Conservation (phyloP, 2,329 filamentous ascomycete species). For the Cercospora janseana region DNA sequence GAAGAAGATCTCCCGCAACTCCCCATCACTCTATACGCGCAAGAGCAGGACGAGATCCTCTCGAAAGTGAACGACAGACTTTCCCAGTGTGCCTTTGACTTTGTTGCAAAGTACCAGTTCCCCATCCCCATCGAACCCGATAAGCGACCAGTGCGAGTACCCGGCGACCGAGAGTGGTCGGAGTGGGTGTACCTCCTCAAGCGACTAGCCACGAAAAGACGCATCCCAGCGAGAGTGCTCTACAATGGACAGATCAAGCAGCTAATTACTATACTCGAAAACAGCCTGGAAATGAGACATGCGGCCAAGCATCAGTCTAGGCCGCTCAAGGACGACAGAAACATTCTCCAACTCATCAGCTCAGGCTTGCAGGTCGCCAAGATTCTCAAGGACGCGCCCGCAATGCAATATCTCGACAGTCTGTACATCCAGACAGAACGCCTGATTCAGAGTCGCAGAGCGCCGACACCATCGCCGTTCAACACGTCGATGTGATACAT, state of each 20-base stretch:
- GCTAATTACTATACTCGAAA: conserved; percentile 82
- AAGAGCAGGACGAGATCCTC: conserved; percentile 81
- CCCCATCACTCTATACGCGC: conserved; percentile 75
- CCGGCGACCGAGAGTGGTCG: conserved; percentile 81
- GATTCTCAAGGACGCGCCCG: conserved; percentile 77
- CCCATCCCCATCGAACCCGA: conserved; percentile 80
- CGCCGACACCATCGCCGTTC: conserved; percentile 23
- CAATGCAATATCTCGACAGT: conserved; percentile 78
- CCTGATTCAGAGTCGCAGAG: conserved; percentile 59
- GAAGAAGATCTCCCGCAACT: conserved; percentile 78
- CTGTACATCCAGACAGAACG: conserved; percentile 80
- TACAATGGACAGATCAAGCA: conserved; percentile 89
- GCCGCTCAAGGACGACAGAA: conserved; percentile 82
- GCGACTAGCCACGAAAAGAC: conserved; percentile 77
- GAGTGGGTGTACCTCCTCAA: conserved; percentile 90
- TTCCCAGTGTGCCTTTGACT: conserved; percentile 83
- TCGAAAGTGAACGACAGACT: conserved; percentile 79
- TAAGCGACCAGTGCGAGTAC: conserved; percentile 71
- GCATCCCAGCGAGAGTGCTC: conserved; percentile 77
- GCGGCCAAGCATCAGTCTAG: conserved; percentile 79
- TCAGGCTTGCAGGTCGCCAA: conserved; percentile 85
- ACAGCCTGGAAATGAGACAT: conserved; percentile 83
- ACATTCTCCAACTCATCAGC: conserved; percentile 82
- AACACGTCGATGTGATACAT: conserved; percentile 22
- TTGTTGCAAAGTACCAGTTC: conserved; percentile 88